A percentile compares a stretch with the other conserved stretches of the same genome.
phyloP scores from a whole-genome alignment of 176 grass and related monocot species.

The Raddia distichophylla region DNA sequence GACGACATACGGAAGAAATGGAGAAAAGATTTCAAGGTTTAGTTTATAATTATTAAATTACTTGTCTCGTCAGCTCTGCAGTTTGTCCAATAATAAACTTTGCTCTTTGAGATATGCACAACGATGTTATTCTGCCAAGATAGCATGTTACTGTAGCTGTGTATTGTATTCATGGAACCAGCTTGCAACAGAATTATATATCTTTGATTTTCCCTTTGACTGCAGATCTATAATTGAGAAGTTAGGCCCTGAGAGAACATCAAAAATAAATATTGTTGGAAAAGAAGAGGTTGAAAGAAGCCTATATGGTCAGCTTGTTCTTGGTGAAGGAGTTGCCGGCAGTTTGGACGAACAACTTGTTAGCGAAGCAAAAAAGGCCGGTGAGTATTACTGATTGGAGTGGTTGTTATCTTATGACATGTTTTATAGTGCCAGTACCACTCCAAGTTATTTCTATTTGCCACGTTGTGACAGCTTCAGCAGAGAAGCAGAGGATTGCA shows the following conservation, averaged over 20 bases:
- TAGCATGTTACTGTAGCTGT: background rate
- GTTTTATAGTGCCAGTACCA: background rate
- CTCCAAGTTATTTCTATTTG: background rate
- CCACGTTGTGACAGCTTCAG: conserved; percentile 55
- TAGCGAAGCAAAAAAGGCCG: conserved; percentile 83
- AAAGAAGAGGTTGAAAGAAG: conserved; percentile 90
- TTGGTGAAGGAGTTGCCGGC: conserved; percentile 76
- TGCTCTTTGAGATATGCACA: background rate
- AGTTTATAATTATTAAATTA: conserved; percentile 7
- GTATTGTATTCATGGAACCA: conserved; percentile 1
- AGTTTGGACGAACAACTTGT: conserved; percentile 86
- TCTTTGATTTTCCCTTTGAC: conserved; percentile 29
- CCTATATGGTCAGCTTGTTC: conserved; percentile 88
- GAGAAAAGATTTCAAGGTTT: conserved; percentile 87
- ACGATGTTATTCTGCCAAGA: conserved; percentile 14
- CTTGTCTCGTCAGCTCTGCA: background rate
- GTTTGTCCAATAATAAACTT: conserved; percentile 6
- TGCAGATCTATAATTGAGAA: conserved; percentile 73
- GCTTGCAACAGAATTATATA: background rate
- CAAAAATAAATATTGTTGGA: conserved; percentile 84
- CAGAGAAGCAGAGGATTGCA: conserved; percentile 85
- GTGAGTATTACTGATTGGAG: conserved; percentile 40
- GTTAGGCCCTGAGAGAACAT: conserved; percentile 69
- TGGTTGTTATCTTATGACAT: background rate
- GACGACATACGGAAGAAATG: conserved; percentile 73